Base-by-base conservation (phyloP, 306 rosid species). In the Urtica urens region DNA sequence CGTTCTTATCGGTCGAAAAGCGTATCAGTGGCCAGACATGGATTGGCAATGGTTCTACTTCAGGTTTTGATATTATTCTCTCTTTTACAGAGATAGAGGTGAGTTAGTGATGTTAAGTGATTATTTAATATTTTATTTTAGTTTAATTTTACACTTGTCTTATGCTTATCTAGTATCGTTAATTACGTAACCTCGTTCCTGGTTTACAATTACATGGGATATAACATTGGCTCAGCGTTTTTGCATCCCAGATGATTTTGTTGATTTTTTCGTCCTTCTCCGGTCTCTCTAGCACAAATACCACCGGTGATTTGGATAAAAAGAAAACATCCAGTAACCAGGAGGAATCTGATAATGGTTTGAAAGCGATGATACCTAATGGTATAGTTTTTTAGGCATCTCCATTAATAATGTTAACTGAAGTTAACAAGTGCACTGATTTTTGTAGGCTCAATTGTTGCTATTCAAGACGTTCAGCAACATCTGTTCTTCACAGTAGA, bases 401-500 rank as follows among this genome's bases (percentile, higher is more conserved):
- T 31, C 13, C 37, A 31, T 31, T 35, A 53, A 25, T 55, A 51
- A 49, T 28, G 44, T 16, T 28, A 65, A 60, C 38, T 55, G 62
- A 47, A 64, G 47, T 60, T 74, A 64, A 60, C 73, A 64, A 26
- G 65, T 60, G 27, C 51, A 39, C 40, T 22, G 28, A 58, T 70
- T 50, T 78, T 25, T 72, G 59, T 70, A 88, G 97, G 97, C 58
- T 82, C 93, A 51, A 63, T 88, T 78, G 84, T 88, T 60, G 93
- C 93, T 63, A 76, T 88, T 41, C 90, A 81, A 71, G 97, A 88
- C 67, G 76, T 71, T 58, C 62, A 74, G 59, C 87, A 88, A 54
- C 97, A 88, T 59, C 76, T 84, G 92, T 88, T 76, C 70, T 54
- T 88, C 62, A 68, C 86, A 8, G 86, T 88, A 53, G 93, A 88